Base-by-base conservation (phyloP, 352 stramenopile genomes). In the Phytopythium vexans region DNA sequence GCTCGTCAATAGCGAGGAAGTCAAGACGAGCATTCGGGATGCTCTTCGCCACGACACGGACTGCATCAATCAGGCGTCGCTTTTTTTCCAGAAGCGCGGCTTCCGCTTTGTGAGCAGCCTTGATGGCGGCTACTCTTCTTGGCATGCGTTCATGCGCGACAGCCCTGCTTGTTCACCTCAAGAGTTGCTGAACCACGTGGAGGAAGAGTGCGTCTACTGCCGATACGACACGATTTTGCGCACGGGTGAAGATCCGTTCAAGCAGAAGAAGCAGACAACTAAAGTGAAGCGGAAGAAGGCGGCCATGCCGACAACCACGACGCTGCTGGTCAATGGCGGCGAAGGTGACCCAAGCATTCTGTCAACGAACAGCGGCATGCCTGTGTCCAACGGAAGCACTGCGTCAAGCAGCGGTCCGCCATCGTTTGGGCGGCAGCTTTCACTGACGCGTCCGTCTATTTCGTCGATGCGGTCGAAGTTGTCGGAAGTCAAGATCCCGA, bases 121-220 rank as follows among this genome's bases (percentile, higher is more conserved):
- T 11, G 82, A 93, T 49, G 82, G 82, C 15, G 82, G 82, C 2
- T 93, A 90, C 53, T 76, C 82, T 9, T 86, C 80, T 6, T 93
- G 82, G 82, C 82, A 93, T 50, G 80, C 82, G n/a, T 91, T 84
- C 54, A 87, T 93, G 76, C 74, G 82, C 21, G 82, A 93, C 54
- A 68, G 74, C 3, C 54, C 74, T 1, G 58, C 57, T 14, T 82
- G 58, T 1, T 89, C 82, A 6, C 76, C 75, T 2, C 52, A 87
- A 38, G 82, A 93, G 42, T 52, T 93, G 39, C 62, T 89, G 36
- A 82, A 85, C 45, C 82, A 93, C 46, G 76, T 88, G 0, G 67
- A 68, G 16, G 62, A 67, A 12, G 69, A 89, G 51, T 93, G 82
- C 43, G 79, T 89, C 3, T 89, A 93, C 58, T 93, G 82, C 35